A percentile compares a stretch with the other conserved stretches of the same genome.
phyloP scores from a whole-genome alignment of 192 early-diverging fungal genomes.

The Chytriomyces confervae region DNA sequence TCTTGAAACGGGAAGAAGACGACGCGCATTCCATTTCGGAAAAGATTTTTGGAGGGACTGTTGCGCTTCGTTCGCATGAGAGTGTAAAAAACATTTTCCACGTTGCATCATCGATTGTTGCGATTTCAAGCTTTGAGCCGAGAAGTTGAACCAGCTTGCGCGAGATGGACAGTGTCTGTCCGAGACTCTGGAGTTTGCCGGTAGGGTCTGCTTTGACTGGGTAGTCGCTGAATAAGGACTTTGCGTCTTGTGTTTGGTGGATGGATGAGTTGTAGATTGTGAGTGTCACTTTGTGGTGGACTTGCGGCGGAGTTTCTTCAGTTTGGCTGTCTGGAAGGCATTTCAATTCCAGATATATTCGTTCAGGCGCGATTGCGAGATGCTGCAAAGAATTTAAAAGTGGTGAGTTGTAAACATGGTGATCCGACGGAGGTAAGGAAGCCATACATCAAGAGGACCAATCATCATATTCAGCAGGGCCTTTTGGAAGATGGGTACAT shows the following conservation, averaged over 20 bases:
- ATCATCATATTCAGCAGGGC: conserved; percentile 10
- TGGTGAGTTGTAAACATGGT: background rate
- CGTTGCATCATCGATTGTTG: background rate
- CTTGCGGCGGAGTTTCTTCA: background rate
- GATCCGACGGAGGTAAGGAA: background rate
- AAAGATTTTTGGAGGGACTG: background rate
- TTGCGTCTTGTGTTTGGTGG: background rate
- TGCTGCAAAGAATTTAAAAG: background rate
- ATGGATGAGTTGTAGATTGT: background rate
- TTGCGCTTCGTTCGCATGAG: background rate
- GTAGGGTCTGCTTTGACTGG: background rate
- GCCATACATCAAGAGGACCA: conserved; percentile 9
- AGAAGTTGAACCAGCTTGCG: background rate
- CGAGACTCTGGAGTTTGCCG: background rate
- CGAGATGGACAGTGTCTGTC: conserved; percentile 6
- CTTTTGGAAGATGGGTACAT: conserved; percentile 6
- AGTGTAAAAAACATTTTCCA: conserved; percentile 10
- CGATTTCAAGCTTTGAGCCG: background rate
- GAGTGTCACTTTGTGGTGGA: background rate
- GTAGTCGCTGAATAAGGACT: background rate
- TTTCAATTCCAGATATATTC: background rate
- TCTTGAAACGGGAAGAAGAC: too few species aligned
- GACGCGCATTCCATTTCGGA: background rate
- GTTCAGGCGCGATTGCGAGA: background rate
- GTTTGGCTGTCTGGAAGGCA: background rate